Evolutionary conservation across 2,329 filamentous ascomycete species (phyloP).

Genomic region (Diaporthe amygdali): DNA sequence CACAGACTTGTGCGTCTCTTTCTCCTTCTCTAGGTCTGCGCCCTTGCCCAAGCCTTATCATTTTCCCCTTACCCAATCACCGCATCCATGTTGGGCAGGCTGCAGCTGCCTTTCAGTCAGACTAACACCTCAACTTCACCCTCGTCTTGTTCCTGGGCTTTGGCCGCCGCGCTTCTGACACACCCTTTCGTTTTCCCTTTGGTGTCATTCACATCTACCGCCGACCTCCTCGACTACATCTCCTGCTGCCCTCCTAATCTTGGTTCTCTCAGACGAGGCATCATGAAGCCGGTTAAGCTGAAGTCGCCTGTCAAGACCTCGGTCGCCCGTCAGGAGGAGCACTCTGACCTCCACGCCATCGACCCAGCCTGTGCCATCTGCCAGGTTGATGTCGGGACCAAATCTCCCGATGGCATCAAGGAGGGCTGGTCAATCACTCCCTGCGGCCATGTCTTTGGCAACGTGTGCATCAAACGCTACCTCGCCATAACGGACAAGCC

Average conservation of each 20-base stretch:
- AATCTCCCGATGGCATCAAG: slow-evolving; percentile 25
- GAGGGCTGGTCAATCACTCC: slow-evolving; percentile 25
- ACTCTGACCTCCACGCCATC: slow-evolving; percentile 9
- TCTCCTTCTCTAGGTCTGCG: not conserved
- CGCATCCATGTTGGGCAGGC: slow-evolving; percentile 18
- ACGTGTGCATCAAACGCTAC: slow-evolving; percentile 27
- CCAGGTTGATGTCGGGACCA: slow-evolving; percentile 25
- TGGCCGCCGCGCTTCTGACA: slow-evolving; percentile 13
- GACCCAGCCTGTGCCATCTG: slow-evolving; percentile 26
- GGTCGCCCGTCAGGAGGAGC: slow-evolving; percentile 21
- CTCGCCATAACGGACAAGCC: slow-evolving; percentile 27
- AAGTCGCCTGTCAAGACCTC: slow-evolving; percentile 25
- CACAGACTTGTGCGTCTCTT: slow-evolving; percentile 5
- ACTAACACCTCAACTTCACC: not conserved
- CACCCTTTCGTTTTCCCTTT: slow-evolving; percentile 20
- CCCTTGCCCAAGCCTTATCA: slow-evolving; percentile 7
- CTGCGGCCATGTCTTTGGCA: slow-evolving; percentile 27
- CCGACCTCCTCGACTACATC: slow-evolving; percentile 14
- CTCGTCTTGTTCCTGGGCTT: not conserved
- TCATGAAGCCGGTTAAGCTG: slow-evolving; percentile 21
- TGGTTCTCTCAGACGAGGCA: not conserved
- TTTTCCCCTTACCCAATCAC: not conserved
- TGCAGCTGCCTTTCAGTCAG: slow-evolving; percentile 4
- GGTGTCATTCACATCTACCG: slow-evolving; percentile 13
- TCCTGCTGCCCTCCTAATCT: not conserved